phyloP scores from a whole-genome alignment of 768 basidiomycete species.

The Termitomyces sp. region DNA sequence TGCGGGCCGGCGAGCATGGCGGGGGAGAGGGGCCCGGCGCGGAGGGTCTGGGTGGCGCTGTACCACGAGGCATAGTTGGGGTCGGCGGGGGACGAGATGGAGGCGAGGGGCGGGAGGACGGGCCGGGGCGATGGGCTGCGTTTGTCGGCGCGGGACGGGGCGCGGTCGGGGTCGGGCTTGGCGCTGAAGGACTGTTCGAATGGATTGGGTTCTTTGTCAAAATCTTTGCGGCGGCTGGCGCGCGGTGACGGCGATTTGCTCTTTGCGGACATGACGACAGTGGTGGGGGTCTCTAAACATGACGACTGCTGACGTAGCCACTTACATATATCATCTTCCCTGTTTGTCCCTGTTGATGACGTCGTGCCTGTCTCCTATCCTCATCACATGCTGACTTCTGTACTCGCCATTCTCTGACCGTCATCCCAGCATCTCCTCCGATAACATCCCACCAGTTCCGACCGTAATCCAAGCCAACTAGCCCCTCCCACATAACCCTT shows the following conservation, averaged over 20 bases:
- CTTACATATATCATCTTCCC: slow-evolving; percentile 29
- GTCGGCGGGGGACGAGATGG: slow-evolving; percentile 70
- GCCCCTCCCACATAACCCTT: neutral
- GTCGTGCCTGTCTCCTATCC: slow-evolving; percentile 12
- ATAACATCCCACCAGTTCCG: too few species aligned
- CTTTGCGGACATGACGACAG: slow-evolving; percentile 35
- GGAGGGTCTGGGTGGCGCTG: slow-evolving; percentile 60
- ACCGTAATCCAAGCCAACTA: too few species aligned
- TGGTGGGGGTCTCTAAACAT: slow-evolving; percentile 27
- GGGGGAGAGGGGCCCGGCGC: slow-evolving; percentile 91
- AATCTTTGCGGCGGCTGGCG: slow-evolving; percentile 49
- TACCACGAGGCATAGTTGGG: slow-evolving; percentile 58
- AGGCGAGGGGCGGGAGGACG: slow-evolving; percentile 75
- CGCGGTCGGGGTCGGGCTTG: slow-evolving; percentile 27
- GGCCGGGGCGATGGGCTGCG: slow-evolving; percentile 50
- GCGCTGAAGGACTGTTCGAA: slow-evolving; percentile 92
- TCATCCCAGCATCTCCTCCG: too few species aligned
- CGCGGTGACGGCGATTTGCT: slow-evolving; percentile 29
- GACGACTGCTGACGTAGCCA: slow-evolving; percentile 49
- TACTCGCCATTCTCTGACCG: too few species aligned
- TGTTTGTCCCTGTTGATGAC: slow-evolving; percentile 29
- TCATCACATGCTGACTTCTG: neutral
- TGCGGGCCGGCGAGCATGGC: slow-evolving; percentile 94
- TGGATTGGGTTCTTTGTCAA: slow-evolving; percentile 82
- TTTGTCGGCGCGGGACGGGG: slow-evolving; percentile 27